A percentile compares a stretch with the other conserved stretches of the same genome.
Conservation (phyloP, 495 filamentous ascomycete species). For the Daldinia loculata region DNA sequence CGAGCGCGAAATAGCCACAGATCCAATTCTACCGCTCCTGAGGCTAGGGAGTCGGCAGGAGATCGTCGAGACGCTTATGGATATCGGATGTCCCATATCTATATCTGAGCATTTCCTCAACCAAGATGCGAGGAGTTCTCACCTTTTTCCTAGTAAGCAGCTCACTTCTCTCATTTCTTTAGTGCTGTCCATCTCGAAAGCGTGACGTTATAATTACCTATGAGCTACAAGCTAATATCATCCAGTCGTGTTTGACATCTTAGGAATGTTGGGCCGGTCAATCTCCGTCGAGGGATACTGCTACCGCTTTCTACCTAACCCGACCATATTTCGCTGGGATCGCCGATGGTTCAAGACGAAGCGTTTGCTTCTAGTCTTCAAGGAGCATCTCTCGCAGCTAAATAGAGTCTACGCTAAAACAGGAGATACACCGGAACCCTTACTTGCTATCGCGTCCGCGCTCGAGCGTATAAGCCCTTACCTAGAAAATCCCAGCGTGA, state of each 20-base stretch:
- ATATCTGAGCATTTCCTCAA: constrained; percentile 52
- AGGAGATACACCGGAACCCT: constrained; percentile 1
- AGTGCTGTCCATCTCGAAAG: not conserved
- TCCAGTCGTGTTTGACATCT: constrained; percentile 59
- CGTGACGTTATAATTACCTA: not conserved
- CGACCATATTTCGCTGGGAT: constrained; percentile 57
- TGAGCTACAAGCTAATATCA: constrained; percentile 4
- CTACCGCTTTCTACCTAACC: constrained; percentile 60
- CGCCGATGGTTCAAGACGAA: constrained; percentile 51
- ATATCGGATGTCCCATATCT: constrained; percentile 54
- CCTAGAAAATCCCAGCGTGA: not conserved
- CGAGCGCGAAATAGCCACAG: not conserved
- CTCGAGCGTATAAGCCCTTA: not conserved
- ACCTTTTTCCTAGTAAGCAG: constrained; percentile 58
- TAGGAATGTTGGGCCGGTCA: constrained; percentile 61
- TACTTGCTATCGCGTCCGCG: constrained; percentile 7
- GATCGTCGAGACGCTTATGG: constrained; percentile 55
- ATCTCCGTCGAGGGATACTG: constrained; percentile 52
- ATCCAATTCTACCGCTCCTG: constrained; percentile 46
- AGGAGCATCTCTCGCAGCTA: constrained; percentile 33
- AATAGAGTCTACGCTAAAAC: not conserved
- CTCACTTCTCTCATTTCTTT: not conserved
- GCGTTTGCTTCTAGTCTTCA: constrained; percentile 47
- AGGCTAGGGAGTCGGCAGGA: constrained; percentile 51
- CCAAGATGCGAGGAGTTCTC: constrained; percentile 45